Conservation (phyloP, 805 yeast genomes). For the Spathaspora sp. region DNA sequence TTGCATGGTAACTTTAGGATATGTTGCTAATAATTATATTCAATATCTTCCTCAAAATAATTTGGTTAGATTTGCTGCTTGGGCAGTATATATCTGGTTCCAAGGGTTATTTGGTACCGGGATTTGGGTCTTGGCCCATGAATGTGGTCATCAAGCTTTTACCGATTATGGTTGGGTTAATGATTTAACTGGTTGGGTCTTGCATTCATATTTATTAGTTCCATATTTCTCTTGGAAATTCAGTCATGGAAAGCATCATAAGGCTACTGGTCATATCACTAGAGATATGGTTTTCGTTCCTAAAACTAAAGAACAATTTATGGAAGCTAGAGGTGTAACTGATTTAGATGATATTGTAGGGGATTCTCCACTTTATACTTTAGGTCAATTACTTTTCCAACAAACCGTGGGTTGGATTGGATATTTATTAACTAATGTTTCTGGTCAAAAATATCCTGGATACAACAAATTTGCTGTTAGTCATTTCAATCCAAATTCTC, state of each 20-base stretch:
- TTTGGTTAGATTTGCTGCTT: conserved; percentile 48
- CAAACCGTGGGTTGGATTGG: conserved; percentile 77
- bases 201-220: conserved; percentile 74
- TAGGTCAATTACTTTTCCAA: conserved; percentile 54
- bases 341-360: conserved; percentile 56
- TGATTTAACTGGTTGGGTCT: conserved; percentile 78
- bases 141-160: conserved; percentile 89
- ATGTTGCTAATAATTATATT: conserved; percentile 47
- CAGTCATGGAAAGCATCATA: conserved; percentile 84
- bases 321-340: conserved; percentile 30
- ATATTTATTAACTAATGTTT: conserved; percentile 65
- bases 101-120: conserved; percentile 75
- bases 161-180: conserved; percentile 68
- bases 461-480: conserved; percentile 45
- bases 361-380: conserved; percentile 71
- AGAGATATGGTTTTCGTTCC: conserved; percentile 89
- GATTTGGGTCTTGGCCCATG: conserved; percentile 84
- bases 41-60: conserved; percentile 45
- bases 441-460: conserved; percentile 64
- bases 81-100: conserved; percentile 52
- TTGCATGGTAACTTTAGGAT: conserved; percentile 46
- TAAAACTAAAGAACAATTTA: conserved; percentile 55
- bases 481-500: conserved; percentile 73
- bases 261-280: conserved; percentile 79
- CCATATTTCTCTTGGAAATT: conserved; percentile 88